Base-by-base conservation (phyloP, 768 basidiomycete genomes). In the Leccinellum rugosiceps region DNA sequence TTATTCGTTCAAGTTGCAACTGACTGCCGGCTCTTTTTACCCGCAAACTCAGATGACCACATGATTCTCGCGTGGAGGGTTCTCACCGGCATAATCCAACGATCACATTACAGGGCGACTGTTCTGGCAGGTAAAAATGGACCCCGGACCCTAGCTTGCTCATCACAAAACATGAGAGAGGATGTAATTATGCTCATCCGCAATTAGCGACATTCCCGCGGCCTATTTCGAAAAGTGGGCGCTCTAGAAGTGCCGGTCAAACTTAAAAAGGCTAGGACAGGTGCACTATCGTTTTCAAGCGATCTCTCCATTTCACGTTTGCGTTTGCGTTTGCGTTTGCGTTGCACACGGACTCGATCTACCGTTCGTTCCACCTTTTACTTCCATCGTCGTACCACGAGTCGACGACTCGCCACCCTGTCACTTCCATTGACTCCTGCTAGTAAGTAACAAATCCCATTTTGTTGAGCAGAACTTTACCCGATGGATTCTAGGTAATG, bases 401-500 rank as follows among this genome's bases (percentile, higher is more conserved):
- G 14, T 59, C 8, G 17, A 45, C 52, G 31, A 25, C 17, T 59
- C 8, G 17, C 25, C 28, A 25, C 52, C 6, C 35, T 54, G 47
- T 26, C 55, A 28, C 41, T 2, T 41, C 32, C 28, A 17, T 32
- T 56, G 43, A 30, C 41, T 49, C 48, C 21, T 25, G 32, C 50
- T 52, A 50, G 67, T 70, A 41, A 50, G 65, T 15, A 26, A 21
- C n/a, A 7, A 1, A 3, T 9, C 41, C 41, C 13, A 26, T 52
- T 50, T 35, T 49, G 38, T 54, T 0, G 14, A 19, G 14, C 1
- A 45, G 31, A 32, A 3, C 1, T 56, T 55, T 9, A 50, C 43
- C 32, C 41, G 15, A 63, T 38, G 5, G 8, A 23, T 31, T 47
- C 35, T 15, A 69, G 60, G 68, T 58, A 72, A 82, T 82, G 79